Base-by-base conservation (phyloP, 2,329 filamentous ascomycete genomes). In the Lasiodiplodia hormozganensis region DNA sequence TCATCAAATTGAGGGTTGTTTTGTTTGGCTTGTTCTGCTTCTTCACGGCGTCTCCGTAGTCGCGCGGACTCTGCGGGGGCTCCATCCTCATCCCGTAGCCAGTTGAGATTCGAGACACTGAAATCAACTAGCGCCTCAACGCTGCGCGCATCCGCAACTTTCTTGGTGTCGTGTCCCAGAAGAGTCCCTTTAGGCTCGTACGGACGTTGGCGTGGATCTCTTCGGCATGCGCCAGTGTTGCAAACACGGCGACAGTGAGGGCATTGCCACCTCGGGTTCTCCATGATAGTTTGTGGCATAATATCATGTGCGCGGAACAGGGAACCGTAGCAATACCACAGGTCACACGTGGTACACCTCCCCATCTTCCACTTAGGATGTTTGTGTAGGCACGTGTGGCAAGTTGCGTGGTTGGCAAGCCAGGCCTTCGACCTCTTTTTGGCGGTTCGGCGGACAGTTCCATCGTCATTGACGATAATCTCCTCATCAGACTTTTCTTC, bases 71-170 rank as follows among this genome's bases (percentile, higher is more conserved):
- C 83, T 53, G 82, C 75, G 2, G 80, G 78, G 71, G 74, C 70
- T 72, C 74, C 77, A 40, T 81, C 80, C 21, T 83, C 79, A 36
- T 88, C 88, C 65, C 87, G 86, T 58, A 98, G 82, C 93, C 94
- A 97, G 52, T 86, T 87, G 31, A 97, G 83, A 77, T 99, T 99
- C 65, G 96, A 95, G 51, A 92, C 85, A 31, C 92, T 89, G 79
- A 97, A 97, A 76, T 98, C 94, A 10, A 98, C 93, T 25, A 98
- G 85, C 28, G 89, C 90, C 78, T 98, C 95, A 6, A 97, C 89
- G 74, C 94, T 97, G 70, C 96, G 89, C 64, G 92, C 91, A 79
- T 99, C 96, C 2, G 96, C 95, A 60, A 98, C 90, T 40, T 92
- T 91, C 66, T 89, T 92, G 0, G 96, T 99, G 73, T 98, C 94